A percentile compares a stretch with the other conserved stretches of the same genome.
Evolutionary conservation across 116 monocot genomes (phyloP).

Genomic region (Trichopus zeylanicus): DNA sequence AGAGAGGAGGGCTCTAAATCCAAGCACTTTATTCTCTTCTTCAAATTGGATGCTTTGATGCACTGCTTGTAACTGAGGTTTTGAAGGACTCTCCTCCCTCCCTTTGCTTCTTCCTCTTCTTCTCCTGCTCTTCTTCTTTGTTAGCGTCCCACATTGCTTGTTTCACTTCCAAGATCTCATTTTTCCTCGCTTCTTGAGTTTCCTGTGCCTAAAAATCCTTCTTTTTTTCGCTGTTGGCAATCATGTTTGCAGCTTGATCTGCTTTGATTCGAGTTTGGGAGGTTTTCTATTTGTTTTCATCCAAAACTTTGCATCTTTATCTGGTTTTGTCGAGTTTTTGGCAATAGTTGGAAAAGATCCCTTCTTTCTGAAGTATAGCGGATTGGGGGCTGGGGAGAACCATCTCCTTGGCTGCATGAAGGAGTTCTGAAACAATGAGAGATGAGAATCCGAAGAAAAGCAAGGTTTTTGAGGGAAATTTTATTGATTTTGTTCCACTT

Average conservation of each 20-base stretch:
- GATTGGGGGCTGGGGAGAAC: not conserved
- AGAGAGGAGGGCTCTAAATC: conserved; percentile 1
- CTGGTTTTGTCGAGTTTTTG: not conserved
- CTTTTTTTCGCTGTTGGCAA: not conserved
- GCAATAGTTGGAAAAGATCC: conserved; percentile 9
- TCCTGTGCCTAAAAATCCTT: not conserved
- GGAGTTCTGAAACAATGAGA: conserved; percentile 77
- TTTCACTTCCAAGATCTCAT: conserved; percentile 2
- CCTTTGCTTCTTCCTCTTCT: conserved; percentile 9
- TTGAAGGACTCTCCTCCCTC: conserved; percentile 1
- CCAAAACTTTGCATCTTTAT: not conserved
- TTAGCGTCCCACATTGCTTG: conserved; percentile 17
- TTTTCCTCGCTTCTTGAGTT: conserved; percentile 5
- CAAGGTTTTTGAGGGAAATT: conserved; percentile 24
- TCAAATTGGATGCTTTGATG: conserved; percentile 56
- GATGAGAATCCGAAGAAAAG: conserved; percentile 60
- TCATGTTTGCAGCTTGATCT: not conserved
- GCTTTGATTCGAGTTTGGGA: not conserved
- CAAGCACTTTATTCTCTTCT: conserved; percentile 53
- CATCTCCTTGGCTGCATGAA: conserved; percentile 29
- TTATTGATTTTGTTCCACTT: not conserved
- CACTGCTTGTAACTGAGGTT: conserved; percentile 21
- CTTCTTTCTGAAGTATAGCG: not conserved
- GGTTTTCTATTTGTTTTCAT: not conserved
- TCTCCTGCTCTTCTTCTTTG: not conserved